Conservation (phyloP, 2,329 filamentous ascomycete species). For the Fusarium sp. region DNA sequence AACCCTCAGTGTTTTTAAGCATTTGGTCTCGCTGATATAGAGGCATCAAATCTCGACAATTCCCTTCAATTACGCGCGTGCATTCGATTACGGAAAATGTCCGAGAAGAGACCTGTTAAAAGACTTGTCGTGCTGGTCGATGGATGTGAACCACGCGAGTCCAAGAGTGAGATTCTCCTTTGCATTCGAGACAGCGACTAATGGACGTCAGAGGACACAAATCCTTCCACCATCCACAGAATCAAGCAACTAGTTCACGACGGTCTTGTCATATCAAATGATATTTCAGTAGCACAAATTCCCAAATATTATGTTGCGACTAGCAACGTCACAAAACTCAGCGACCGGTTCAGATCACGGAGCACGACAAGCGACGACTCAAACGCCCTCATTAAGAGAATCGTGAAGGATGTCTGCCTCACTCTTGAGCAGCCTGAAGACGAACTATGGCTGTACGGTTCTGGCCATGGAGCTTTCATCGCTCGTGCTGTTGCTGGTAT, state of each 20-base stretch:
- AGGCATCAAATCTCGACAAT: background rate
- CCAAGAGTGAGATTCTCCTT: conserved; percentile 29
- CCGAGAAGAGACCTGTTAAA: conserved; percentile 30
- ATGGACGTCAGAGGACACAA: conserved; percentile 30
- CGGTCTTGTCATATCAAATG: conserved; percentile 23
- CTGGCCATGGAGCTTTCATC: conserved; percentile 43
- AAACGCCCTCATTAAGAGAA: conserved; percentile 34
- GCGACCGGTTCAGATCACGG: conserved; percentile 31
- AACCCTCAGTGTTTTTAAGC: background rate
- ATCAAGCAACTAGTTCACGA: conserved; percentile 36
- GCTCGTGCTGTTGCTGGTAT: conserved; percentile 45
- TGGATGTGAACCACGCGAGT: conserved; percentile 26
- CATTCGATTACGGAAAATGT: conserved; percentile 21
- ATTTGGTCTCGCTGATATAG: background rate
- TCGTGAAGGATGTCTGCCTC: conserved; percentile 37
- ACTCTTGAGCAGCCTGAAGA: conserved; percentile 38
- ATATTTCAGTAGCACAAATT: conserved; percentile 23
- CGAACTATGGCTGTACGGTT: conserved; percentile 47
- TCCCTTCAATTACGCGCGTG: background rate
- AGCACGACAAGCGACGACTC: conserved; percentile 32
- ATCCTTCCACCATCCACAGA: conserved; percentile 41
- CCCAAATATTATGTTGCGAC: conserved; percentile 38
- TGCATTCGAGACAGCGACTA: background rate
- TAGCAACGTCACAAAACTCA: conserved; percentile 26
- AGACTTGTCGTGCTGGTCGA: conserved; percentile 43